These are phyloP conservation scores for Eremochloa ophiuroides DNA, from an alignment of 176 grass and related monocot genomes.

Conservation along the genomic window DNA sequence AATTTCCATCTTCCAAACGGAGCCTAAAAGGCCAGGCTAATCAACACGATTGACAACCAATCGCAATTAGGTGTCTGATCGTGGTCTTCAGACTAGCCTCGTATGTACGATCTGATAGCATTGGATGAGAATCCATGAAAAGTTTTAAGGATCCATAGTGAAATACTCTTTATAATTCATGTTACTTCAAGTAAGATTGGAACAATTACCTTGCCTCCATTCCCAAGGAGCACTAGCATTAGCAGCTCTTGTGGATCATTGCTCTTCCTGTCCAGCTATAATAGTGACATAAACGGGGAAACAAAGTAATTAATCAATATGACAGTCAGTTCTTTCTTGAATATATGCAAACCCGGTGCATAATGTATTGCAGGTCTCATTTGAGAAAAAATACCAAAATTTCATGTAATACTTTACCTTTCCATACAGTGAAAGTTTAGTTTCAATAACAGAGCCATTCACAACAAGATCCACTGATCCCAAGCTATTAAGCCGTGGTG, in stretches of 20 bases:
- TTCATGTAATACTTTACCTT: constrained; percentile 48
- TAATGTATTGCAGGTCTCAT: not conserved
- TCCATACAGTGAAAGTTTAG: constrained; percentile 79
- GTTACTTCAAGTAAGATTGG: constrained; percentile 1
- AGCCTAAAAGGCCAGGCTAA: too few relatives aligned
- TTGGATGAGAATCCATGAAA: not conserved
- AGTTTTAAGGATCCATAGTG: not conserved
- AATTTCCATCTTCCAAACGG: too few relatives aligned
- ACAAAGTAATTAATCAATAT: not conserved
- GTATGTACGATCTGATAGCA: not conserved
- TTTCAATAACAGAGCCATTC: constrained; percentile 88
- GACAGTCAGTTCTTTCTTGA: not conserved
- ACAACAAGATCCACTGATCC: constrained; percentile 85
- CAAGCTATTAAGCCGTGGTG: constrained; percentile 57
- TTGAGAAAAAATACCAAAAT: constrained; percentile 14
- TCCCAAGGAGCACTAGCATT: constrained; percentile 78
- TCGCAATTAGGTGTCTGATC: not conserved
- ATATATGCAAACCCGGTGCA: not conserved
- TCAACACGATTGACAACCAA: not conserved
- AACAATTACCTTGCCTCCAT: constrained; percentile 80
- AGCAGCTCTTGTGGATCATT: constrained; percentile 56
- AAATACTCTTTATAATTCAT: not conserved
- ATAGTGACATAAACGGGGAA: constrained; percentile 21
- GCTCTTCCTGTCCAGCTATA: constrained; percentile 69
- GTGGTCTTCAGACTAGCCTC: not conserved